A percentile compares a stretch with the other conserved stretches of the same genome.
Conservation (phyloP, 257 asterid species). For the Solanum bukasovii region DNA sequence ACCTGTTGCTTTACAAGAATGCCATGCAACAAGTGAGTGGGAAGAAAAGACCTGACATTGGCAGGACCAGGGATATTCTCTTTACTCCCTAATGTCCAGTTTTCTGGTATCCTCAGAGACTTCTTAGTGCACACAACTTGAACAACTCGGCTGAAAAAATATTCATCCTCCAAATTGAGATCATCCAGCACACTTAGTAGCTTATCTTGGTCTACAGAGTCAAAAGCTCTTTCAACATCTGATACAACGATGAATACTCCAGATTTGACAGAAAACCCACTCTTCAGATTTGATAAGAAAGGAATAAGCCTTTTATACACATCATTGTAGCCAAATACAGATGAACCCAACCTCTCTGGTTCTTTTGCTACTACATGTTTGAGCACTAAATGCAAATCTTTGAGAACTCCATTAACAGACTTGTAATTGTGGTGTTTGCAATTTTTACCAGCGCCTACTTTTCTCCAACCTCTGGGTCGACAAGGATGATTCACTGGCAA, state of each 20-base stretch:
- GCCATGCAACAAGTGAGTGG: conserved; percentile 21
- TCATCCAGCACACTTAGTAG: conserved; percentile 65
- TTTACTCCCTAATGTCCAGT: conserved; percentile 18
- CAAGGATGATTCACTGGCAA: conserved; percentile 19
- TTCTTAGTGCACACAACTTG: conserved; percentile 45
- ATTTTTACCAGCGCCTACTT: conserved; percentile 1
- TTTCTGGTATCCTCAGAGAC: conserved; percentile 38
- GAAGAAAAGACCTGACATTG: conserved; percentile 14
- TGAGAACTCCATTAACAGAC: conserved; percentile 66
- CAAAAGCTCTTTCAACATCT: conserved; percentile 84
- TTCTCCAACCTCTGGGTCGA: conserved; percentile 12
- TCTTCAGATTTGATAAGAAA: conserved; percentile 39
- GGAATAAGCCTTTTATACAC: conserved; percentile 59
- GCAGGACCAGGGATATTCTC: conserved; percentile 14
- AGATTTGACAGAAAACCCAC: conserved; percentile 32
- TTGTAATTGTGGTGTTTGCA: conserved; percentile 15
- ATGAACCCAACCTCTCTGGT: conserved; percentile 71
- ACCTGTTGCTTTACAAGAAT: conserved; percentile 67
- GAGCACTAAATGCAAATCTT: conserved; percentile 53
- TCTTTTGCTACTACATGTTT: conserved; percentile 39
- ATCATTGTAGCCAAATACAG: conserved; percentile 80
- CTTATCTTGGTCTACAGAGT: conserved; percentile 61
- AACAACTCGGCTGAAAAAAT: conserved; percentile 32
- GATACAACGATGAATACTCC: conserved; percentile 54
- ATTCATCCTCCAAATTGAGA: conserved; percentile 43